Evolutionary conservation across 805 yeast species (phyloP).

Genomic region (Kluyveromyces starmeri): DNA sequence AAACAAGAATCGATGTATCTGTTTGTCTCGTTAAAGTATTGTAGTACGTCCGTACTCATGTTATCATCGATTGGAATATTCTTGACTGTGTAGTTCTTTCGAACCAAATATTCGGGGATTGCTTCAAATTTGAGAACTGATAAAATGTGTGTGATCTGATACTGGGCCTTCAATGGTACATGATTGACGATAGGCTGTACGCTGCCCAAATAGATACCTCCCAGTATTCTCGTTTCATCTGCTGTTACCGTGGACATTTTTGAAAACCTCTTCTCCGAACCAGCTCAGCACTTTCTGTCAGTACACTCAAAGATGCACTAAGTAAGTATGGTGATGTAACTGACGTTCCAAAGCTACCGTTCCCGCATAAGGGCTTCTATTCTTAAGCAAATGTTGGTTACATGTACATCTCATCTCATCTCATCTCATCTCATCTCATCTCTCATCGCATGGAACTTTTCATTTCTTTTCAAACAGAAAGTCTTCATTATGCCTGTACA

Average conservation of each 20-base stretch:
- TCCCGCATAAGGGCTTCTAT: too few species aligned
- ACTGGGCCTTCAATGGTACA: constrained; percentile 40
- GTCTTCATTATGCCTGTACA: too few species aligned
- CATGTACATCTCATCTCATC: background rate
- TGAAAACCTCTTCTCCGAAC: too few species aligned
- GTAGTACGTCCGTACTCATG: constrained; percentile 54
- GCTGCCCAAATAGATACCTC: constrained; percentile 70
- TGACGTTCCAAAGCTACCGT: too few species aligned
- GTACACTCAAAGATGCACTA: too few species aligned
- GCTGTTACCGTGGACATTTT: constrained; percentile 8
- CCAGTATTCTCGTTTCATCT: constrained; percentile 51
- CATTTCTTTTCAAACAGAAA: too few species aligned
- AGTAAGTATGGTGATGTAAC: too few species aligned
- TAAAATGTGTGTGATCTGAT: constrained; percentile 61
- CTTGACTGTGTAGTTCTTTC: constrained; percentile 39
- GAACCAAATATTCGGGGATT: constrained; percentile 39
- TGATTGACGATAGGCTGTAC: constrained; percentile 52
- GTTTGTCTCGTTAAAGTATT: constrained; percentile 51
- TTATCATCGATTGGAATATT: constrained; percentile 71
- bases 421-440: constrained; percentile 3
- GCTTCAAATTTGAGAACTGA: constrained; percentile 60
- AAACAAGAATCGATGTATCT: constrained; percentile 59
- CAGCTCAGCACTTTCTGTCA: background rate
- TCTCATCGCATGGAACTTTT: too few species aligned
- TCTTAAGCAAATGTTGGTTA: constrained; percentile 16